Conservation (phyloP, 352 stramenopile species). For the Peronospora farinosa region DNA sequence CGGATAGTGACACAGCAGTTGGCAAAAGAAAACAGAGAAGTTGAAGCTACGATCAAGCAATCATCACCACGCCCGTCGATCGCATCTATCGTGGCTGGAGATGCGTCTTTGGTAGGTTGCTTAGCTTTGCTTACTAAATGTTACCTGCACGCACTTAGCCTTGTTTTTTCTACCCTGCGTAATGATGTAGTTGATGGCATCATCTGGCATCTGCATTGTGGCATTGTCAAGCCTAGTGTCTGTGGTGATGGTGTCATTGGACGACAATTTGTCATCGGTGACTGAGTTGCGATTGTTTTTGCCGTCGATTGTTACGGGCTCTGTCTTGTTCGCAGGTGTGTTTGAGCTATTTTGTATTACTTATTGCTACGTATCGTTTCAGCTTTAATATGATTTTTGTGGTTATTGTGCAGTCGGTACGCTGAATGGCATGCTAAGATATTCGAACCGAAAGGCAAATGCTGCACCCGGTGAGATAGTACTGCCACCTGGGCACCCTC, state of each 20-base stretch:
- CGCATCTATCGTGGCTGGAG: slow-evolving; percentile 39
- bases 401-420: slow-evolving; percentile 26
- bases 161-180: not conserved
- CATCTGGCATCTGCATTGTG: slow-evolving; percentile 45
- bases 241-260: slow-evolving; percentile 37
- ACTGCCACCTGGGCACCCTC: slow-evolving; percentile 31
- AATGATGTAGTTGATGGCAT: slow-evolving; percentile 21
- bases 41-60: slow-evolving; percentile 8
- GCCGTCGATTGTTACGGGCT: slow-evolving; percentile 54
- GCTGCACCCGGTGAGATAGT: slow-evolving; percentile 30
- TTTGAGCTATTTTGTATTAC: not conserved
- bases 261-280: slow-evolving; percentile 40
- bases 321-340: slow-evolving; percentile 46
- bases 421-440: slow-evolving; percentile 40
- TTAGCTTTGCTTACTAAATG: not conserved
- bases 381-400: not conserved
- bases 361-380: not conserved
- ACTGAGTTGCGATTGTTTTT: slow-evolving; percentile 61
- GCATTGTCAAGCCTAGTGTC: slow-evolving; percentile 50
- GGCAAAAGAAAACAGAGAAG: not conserved
- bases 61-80: slow-evolving; percentile 22
- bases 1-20: slow-evolving; percentile 4
- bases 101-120: slow-evolving; percentile 38
- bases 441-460: slow-evolving; percentile 32
- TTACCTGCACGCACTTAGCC: not conserved